Percentiles rank a stretch among this genome's conserved stretches.
Conservation (phyloP, 208 protist genomes). For the Lotmaria passim region DNA sequence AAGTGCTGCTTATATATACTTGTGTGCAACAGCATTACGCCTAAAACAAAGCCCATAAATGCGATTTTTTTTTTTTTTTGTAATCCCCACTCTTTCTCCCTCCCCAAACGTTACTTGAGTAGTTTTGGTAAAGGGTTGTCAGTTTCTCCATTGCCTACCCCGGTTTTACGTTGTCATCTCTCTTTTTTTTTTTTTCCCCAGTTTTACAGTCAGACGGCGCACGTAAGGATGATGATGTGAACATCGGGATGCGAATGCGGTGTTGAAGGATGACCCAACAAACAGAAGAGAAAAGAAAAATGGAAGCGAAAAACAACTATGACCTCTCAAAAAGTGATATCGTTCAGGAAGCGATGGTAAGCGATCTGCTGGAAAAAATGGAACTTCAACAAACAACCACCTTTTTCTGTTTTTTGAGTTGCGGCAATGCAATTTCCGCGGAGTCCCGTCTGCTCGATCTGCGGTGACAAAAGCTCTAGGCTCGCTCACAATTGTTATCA, state of each 20-base stretch:
- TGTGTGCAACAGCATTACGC: not conserved
- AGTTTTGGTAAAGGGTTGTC: not conserved
- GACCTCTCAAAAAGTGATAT: too few relatives aligned
- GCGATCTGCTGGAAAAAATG: too few relatives aligned
- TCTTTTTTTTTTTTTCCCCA: conserved; percentile 9
- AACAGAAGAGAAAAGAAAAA: not conserved
- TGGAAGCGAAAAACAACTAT: conserved; percentile 1
- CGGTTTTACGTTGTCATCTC: not conserved
- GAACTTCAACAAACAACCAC: too few relatives aligned
- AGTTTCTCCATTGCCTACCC: not conserved
- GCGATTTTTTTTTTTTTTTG: conserved; percentile 26
- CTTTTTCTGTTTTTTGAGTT: too few relatives aligned
- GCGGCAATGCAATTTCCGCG: too few relatives aligned
- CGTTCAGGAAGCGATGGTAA: too few relatives aligned
- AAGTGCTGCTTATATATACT: not conserved
- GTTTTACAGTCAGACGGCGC: not conserved
- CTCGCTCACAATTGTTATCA: too few relatives aligned
- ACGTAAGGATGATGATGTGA: not conserved
- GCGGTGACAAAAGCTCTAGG: too few relatives aligned
- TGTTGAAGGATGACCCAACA: not conserved
- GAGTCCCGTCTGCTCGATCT: too few relatives aligned
- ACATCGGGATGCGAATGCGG: not conserved
- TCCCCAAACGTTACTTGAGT: not conserved
- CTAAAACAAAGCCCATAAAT: not conserved
- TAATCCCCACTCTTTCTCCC: not conserved